phyloP scores from a whole-genome alignment of 2,329 filamentous ascomycete species.

The Colletotrichum kahawae region DNA sequence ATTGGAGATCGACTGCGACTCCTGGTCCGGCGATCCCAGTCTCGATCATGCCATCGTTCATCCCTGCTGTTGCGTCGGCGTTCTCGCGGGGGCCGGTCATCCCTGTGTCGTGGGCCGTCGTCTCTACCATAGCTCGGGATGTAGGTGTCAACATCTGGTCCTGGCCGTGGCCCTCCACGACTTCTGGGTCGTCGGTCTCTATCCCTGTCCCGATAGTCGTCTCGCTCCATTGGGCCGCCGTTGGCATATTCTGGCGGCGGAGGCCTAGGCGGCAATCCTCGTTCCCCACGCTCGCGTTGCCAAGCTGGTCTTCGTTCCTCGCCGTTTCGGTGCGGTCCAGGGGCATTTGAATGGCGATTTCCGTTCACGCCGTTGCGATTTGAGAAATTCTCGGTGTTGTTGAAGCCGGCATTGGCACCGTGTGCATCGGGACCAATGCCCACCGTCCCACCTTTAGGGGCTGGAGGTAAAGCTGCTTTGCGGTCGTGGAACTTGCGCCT shows the following conservation, averaged over 20 bases:
- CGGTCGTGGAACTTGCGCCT: conserved; percentile 88
- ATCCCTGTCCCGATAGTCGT: conserved; percentile 41
- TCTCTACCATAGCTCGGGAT: conserved; percentile 51
- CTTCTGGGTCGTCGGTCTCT: conserved; percentile 36
- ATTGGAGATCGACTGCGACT: conserved; percentile 46
- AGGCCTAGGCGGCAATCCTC: conserved; percentile 55
- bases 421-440: conserved; percentile 67
- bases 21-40: conserved; percentile 44
- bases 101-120: conserved; percentile 31
- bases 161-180: conserved; percentile 28
- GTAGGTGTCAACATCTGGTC: conserved; percentile 52
- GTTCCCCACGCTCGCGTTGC: conserved; percentile 58
- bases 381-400: conserved; percentile 55
- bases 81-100: conserved; percentile 31
- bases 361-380: conserved; percentile 54
- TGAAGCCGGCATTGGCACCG: conserved; percentile 56
- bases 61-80: conserved; percentile 25
- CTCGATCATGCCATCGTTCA: conserved; percentile 35
- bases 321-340: conserved; percentile 35
- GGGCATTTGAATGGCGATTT: conserved; percentile 43
- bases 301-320: conserved; percentile 59
- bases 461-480: conserved; percentile 83
- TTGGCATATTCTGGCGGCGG: conserved; percentile 48
- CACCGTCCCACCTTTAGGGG: conserved; percentile 89
- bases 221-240: conserved; percentile 39